Percentiles rank a stretch among this genome's conserved stretches.
Conservation (phyloP, 345 rosid genomes). For the Carallia pectinifolia region DNA sequence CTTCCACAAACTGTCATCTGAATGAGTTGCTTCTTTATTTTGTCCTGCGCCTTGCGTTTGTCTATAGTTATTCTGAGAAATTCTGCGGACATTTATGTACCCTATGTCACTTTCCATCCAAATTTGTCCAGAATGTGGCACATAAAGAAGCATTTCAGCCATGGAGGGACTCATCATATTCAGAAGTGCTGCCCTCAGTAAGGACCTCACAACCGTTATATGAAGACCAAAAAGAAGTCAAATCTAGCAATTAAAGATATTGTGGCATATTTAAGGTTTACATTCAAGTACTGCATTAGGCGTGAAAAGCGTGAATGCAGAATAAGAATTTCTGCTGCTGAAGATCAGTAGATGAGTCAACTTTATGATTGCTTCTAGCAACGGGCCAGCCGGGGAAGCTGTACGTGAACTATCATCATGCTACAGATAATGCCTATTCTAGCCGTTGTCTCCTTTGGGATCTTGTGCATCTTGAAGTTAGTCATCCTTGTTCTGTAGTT, state of each 20-base stretch:
- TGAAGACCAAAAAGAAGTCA: not conserved
- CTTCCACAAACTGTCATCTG: too few relatives aligned
- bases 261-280: not conserved
- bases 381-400: not conserved
- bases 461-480: conserved; percentile 14
- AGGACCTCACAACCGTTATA: not conserved
- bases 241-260: conserved; percentile 4
- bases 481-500: conserved; percentile 5
- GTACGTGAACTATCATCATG: not conserved
- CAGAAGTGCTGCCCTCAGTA: conserved; percentile 27
- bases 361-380: not conserved
- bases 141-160: conserved; percentile 54
- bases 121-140: conserved; percentile 39
- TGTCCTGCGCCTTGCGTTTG: too few relatives aligned
- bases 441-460: not conserved
- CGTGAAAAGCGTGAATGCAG: not conserved
- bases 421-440: conserved; percentile 1
- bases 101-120: not conserved
- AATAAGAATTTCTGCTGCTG: not conserved
- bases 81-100: too few relatives aligned
- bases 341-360: not conserved
- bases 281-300: not conserved
- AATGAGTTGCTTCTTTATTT: too few relatives aligned
- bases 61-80: too few relatives aligned
- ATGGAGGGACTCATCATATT: conserved; percentile 42